Evolutionary conservation across 2,329 filamentous ascomycete species (phyloP), one percentile per base, ranked within the genome.

Genomic region (Fusarium agapanthi): DNA sequence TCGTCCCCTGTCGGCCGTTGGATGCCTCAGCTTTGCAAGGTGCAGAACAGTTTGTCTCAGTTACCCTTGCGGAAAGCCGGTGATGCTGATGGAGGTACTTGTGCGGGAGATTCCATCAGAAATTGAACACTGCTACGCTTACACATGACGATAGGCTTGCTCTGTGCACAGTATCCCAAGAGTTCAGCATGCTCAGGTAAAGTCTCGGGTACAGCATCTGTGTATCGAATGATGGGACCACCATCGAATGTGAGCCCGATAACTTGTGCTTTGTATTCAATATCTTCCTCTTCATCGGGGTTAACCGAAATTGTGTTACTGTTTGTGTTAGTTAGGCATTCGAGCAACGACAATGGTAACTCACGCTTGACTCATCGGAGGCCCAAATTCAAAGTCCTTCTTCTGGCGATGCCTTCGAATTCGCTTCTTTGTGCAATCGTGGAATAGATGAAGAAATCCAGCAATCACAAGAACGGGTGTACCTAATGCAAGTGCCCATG

Each of bases 391-490:
- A 34, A 75, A 61, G 10, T 75, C 68, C 32, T 59, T 71, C 20
- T 75, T 73, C 51, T 77, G 79, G 11, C 71, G 67, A 30, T 61
- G 71, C 14, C 78, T 80, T 68, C 79, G 80, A 28, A 85, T 76
- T 7, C 80, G 79, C 63, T 80, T 81, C 40, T 76, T 79, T 14
- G 81, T 79, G 68, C 78, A 81, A 58, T 82, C 81, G 62, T 86
- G 84, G 50, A 88, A 78, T 43, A 88, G 79, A 76, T 88, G 83
- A 41, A 86, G 83, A 47, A 88, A 72, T 2, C 87, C 87, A 10
- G 87, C 88, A 55, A 89, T 87, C 34, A 90, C 88, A 14, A 90
- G 82, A 5, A 90, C 87, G 0, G 88, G 88, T 1, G 88, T 90
- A 12, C 88, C 88, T 18, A 90, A 78, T 18, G 88, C 88, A 12